A percentile compares a stretch with the other conserved stretches of the same genome.
Conservation (phyloP, 2,329 filamentous ascomycete genomes). For the Botrytis hyacinthi region DNA sequence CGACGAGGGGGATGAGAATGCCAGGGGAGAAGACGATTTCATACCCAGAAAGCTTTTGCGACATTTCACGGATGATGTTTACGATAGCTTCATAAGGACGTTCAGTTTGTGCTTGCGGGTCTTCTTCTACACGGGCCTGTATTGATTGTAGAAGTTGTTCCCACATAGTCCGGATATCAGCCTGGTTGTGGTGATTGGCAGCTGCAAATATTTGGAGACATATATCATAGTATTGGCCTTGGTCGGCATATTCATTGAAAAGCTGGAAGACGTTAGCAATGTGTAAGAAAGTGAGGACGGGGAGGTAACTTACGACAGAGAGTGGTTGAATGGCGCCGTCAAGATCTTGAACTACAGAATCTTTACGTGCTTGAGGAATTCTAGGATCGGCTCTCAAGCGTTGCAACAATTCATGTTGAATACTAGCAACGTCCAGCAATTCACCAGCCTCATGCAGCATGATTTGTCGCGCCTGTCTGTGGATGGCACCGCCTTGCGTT, state of each 20-base stretch:
- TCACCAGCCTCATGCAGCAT: slow-evolving; percentile 82
- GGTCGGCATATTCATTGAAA: slow-evolving; percentile 90
- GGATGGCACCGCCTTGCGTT: slow-evolving; percentile 73
- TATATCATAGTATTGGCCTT: slow-evolving; percentile 89
- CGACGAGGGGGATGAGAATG: slow-evolving; percentile 59
- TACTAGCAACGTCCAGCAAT: slow-evolving; percentile 86
- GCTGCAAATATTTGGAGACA: slow-evolving; percentile 89
- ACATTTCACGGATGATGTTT: slow-evolving; percentile 61
- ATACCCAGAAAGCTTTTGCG: slow-evolving; percentile 62
- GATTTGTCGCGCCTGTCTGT: slow-evolving; percentile 78
- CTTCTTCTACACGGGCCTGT: slow-evolving; percentile 49
- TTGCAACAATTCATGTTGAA: slow-evolving; percentile 88
- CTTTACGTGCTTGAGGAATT: slow-evolving; percentile 60
- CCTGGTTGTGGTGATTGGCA: slow-evolving; percentile 84
- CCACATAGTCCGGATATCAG: slow-evolving; percentile 84
- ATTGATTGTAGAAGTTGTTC: slow-evolving; percentile 72
- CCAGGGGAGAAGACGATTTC: slow-evolving; percentile 65
- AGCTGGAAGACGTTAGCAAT: slow-evolving; percentile 52
- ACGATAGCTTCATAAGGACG: slow-evolving; percentile 71
- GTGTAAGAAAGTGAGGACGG: neutral
- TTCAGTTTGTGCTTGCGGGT: slow-evolving; percentile 42
- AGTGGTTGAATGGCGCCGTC: slow-evolving; percentile 77
- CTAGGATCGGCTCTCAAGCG: slow-evolving; percentile 71
- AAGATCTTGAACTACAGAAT: slow-evolving; percentile 64
- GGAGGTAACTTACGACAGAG: slow-evolving; percentile 61